phyloP scores from a whole-genome alignment of 495 filamentous ascomycete genomes.

The Bombardia bombarda region DNA sequence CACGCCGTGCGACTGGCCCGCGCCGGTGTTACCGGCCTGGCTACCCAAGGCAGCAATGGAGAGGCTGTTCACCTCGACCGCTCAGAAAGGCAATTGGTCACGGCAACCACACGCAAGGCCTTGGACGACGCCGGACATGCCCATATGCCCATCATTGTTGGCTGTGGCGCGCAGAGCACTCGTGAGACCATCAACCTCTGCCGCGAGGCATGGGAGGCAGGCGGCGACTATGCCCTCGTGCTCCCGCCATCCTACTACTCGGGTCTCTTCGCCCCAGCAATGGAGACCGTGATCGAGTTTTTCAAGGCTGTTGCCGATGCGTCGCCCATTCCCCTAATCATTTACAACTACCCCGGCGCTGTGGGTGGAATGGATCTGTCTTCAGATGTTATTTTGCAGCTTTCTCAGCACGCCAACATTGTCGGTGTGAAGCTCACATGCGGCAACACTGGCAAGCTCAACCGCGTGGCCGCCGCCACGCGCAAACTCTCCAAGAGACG shows the following conservation, averaged over 20 bases:
- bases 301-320: conserved; percentile 72
- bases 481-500: conserved; percentile 60
- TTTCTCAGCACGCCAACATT: conserved; percentile 77
- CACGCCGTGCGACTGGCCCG: conserved; percentile 80
- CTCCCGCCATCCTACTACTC: conserved; percentile 87
- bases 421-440: conserved; percentile 89
- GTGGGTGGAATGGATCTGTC: conserved; percentile 74
- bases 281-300: conserved; percentile 64
- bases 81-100: conserved; percentile 65
- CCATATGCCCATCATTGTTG: conserved; percentile 76
- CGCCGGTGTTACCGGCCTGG: conserved; percentile 70
- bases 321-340: conserved; percentile 79
- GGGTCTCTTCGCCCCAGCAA: conserved; percentile 45
- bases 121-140: conserved; percentile 61
- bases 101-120: conserved; percentile 68
- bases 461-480: conserved; percentile 72
- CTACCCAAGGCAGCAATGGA: conserved; percentile 85
- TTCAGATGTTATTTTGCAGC: conserved; percentile 67
- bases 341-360: conserved; percentile 90
- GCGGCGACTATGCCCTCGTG: conserved; percentile 83
- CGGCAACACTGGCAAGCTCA: conserved; percentile 88
- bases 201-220: conserved; percentile 64
- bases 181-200: conserved; percentile 79
- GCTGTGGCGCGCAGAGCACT: conserved; percentile 76
- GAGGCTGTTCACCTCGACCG: conserved; percentile 79